Evolutionary conservation across 106 monocot species (phyloP).

Genomic region (Gastrodia elata): DNA sequence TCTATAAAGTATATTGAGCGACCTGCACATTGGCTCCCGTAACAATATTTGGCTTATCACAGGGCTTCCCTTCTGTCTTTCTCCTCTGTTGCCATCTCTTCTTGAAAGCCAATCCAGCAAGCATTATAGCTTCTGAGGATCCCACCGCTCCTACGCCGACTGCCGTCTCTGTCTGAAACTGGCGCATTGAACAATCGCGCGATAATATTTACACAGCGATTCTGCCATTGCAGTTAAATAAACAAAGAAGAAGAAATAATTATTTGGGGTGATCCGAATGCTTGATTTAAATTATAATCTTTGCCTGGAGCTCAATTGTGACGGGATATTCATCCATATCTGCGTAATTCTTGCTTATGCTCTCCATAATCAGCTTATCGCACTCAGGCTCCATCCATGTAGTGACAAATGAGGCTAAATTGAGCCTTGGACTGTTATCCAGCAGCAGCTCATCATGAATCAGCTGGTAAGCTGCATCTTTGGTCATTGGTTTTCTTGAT

Average conservation of each 20-base stretch:
- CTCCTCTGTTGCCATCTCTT: slow-evolving; percentile 45
- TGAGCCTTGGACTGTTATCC: slow-evolving; percentile 6
- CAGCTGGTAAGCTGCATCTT: slow-evolving; percentile 7
- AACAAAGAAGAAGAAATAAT: not conserved
- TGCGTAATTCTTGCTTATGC: slow-evolving; percentile 6
- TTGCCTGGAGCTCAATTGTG: slow-evolving; percentile 8
- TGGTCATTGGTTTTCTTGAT: not conserved
- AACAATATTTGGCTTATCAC: slow-evolving; percentile 10
- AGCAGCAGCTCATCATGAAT: slow-evolving; percentile 3
- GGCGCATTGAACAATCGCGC: slow-evolving; percentile 49
- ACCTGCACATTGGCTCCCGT: slow-evolving; percentile 28
- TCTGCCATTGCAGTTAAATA: slow-evolving; percentile 9
- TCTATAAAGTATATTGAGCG: too few species aligned
- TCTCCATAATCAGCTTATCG: slow-evolving; percentile 5
- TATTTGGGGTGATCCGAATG: not conserved
- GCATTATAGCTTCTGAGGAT: slow-evolving; percentile 60
- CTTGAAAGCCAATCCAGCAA: slow-evolving; percentile 23
- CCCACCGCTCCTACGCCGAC: slow-evolving; percentile 54
- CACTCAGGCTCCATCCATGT: slow-evolving; percentile 13
- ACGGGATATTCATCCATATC: slow-evolving; percentile 13
- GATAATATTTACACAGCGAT: slow-evolving; percentile 62
- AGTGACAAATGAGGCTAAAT: slow-evolving; percentile 5
- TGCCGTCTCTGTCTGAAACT: slow-evolving; percentile 17
- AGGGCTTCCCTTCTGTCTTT: slow-evolving; percentile 43
- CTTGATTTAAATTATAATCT: not conserved